phyloP scores from a whole-genome alignment of 192 early-diverging fungal genomes.

The Coemansia sp. region DNA sequence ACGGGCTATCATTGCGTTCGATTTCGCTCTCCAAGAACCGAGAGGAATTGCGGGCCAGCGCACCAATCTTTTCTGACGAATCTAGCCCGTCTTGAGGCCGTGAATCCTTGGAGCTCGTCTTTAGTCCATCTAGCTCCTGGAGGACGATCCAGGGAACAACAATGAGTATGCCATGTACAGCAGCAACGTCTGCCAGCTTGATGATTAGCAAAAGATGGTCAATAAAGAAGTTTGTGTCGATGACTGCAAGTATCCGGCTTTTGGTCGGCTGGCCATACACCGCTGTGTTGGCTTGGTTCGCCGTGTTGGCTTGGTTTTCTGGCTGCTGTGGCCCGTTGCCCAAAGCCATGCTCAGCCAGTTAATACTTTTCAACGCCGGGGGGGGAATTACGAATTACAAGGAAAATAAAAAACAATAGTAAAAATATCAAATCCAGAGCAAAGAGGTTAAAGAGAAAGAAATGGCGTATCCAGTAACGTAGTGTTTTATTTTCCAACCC shows the following conservation, averaged over 20 bases:
- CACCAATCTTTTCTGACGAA: not conserved
- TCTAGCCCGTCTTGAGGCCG: not conserved
- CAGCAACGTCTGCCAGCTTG: constrained; percentile 13
- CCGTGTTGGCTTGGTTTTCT: not conserved
- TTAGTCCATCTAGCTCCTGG: constrained; percentile 47
- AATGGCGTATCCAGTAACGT: too few relatives aligned
- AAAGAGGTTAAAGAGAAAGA: too few relatives aligned
- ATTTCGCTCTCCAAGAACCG: constrained; percentile 36
- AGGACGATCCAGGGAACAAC: constrained; percentile 46
- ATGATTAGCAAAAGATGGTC: constrained; percentile 26
- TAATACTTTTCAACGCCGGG: too few relatives aligned
- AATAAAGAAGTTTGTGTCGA: constrained; percentile 54
- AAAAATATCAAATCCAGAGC: too few relatives aligned
- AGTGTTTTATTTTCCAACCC: too few relatives aligned
- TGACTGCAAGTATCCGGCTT: constrained; percentile 25
- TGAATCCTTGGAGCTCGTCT: constrained; percentile 6
- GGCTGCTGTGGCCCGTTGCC: constrained; percentile 9
- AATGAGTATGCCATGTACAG: constrained; percentile 15
- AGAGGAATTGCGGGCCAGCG: constrained; percentile 31
- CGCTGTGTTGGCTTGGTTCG: not conserved
- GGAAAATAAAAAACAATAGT: too few relatives aligned
- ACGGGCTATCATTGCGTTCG: constrained; percentile 19
- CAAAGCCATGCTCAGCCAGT: not conserved
- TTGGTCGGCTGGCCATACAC: constrained; percentile 14
- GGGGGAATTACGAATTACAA: too few relatives aligned